A percentile compares a stretch with the other conserved stretches of the same genome.
These are phyloP conservation scores for Neonectria hederae DNA, from an alignment of 2,329 filamentous ascomycete genomes.

Conservation along the genomic window DNA sequence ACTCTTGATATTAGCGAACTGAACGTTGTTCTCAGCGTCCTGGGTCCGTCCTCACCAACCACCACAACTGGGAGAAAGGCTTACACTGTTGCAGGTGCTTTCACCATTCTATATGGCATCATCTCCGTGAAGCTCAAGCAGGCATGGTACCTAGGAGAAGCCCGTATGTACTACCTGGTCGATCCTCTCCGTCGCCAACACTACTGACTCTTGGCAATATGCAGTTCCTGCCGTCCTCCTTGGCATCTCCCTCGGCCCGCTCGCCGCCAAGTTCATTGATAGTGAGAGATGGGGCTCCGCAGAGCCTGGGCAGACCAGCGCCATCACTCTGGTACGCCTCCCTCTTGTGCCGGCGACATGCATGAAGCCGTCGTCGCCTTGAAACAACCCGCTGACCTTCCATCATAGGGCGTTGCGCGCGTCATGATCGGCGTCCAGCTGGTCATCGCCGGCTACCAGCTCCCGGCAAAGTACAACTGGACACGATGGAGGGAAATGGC, in stretches of 20 bases:
- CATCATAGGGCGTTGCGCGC: constrained; percentile 57
- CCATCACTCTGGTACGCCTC: constrained; percentile 54
- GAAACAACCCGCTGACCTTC: not conserved
- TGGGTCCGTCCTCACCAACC: constrained; percentile 48
- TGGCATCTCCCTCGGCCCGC: constrained; percentile 64
- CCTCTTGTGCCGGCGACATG: too few species aligned
- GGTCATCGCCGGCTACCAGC: constrained; percentile 70
- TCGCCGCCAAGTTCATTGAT: constrained; percentile 64
- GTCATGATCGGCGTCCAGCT: constrained; percentile 70
- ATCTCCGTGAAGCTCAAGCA: constrained; percentile 63
- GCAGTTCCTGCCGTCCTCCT: constrained; percentile 64
- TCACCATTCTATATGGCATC: constrained; percentile 59
- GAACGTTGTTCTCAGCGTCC: constrained; percentile 59
- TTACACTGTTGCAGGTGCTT: constrained; percentile 49
- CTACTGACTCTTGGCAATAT: not conserved
- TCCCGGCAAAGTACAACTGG: constrained; percentile 65
- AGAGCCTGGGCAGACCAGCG: constrained; percentile 41
- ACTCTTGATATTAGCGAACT: constrained; percentile 59
- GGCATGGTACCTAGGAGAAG: constrained; percentile 64
- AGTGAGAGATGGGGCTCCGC: constrained; percentile 43
- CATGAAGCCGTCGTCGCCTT: too few species aligned
- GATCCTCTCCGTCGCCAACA: not conserved
- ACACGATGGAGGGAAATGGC: constrained; percentile 62
- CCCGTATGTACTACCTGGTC: constrained; percentile 52
- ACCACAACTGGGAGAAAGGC: not conserved